Evolutionary conservation across 2,329 filamentous ascomycete genomes (phyloP).

Genomic region (Pseudocercospora crystallina): DNA sequence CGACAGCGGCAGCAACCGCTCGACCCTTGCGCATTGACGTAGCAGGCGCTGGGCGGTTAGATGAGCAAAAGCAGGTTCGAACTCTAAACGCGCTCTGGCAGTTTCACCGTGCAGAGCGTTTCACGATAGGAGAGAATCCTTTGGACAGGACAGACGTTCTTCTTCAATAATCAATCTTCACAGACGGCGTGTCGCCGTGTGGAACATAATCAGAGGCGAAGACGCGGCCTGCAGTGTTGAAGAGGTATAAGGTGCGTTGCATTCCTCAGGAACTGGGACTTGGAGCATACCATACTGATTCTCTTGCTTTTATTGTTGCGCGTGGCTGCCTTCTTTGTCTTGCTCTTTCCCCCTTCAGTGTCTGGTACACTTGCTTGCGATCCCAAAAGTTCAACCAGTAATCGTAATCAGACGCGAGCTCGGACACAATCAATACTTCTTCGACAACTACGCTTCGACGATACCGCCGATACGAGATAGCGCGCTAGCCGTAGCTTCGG

Average conservation of each 20-base stretch:
- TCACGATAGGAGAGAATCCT: neutral
- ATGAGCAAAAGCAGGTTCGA: conserved; percentile 3
- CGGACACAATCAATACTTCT: neutral
- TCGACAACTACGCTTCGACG: neutral
- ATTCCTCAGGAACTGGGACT: neutral
- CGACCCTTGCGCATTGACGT: neutral
- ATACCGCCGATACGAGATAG: too few species aligned
- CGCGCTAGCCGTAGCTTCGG: neutral
- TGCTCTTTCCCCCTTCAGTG: conserved; percentile 3
- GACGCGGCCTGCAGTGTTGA: neutral
- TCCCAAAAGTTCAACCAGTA: neutral
- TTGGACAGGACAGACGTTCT: neutral
- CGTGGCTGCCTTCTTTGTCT: neutral
- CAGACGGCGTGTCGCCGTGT: neutral
- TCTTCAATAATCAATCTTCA: neutral
- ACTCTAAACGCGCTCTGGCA: conserved; percentile 1
- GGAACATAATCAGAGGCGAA: neutral
- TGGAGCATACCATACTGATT: neutral
- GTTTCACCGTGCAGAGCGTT: neutral
- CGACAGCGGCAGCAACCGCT: neutral
- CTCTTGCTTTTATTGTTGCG: neutral
- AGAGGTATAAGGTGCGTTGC: conserved; percentile 1
- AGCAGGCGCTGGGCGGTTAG: neutral
- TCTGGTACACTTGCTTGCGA: conserved; percentile 13
- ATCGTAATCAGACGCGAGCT: neutral